Evolutionary conservation across 306 rosid genomes (phyloP), one percentile per base, ranked within the genome.

Genomic region (Calophaca sinica): DNA sequence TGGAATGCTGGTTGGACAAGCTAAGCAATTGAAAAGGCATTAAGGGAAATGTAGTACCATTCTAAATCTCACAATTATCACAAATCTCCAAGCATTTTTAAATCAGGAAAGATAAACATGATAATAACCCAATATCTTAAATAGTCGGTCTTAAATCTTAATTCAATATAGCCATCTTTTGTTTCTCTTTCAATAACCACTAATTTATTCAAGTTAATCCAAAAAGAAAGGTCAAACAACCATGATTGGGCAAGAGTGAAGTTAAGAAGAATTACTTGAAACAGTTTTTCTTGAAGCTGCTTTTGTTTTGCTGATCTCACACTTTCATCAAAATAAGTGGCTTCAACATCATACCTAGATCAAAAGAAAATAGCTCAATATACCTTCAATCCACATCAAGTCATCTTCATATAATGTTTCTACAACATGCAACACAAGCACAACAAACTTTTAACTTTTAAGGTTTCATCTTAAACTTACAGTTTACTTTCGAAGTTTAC

Each of bases 311-410:
- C 80, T 79, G 97, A 54, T 90, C 99, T 85, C 65, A 96, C 99
- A 74, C 96, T 90, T 73, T 96, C 99, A 65, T 96, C 99, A 68
- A 96, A 96, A 83, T 87, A 96, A 46, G 86, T 92, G 57, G 98
- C 99, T 81, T 96, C 98, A 52, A 80, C 87, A 77, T 92, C 97
- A 86, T 92, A 92, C 87, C 99, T 96, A 84, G 72, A 80, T 75
- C 55, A 31, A 74, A 62, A 64, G 61, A 65, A 78, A 54, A 78
- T 41, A 61, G 31, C 31, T 68, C 58, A 84, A 67, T 81, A 46
- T 2, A 76, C 48, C 48, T 54, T 50, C 65, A 46, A 49, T 29
- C 52, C 54, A 50, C 50, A 9, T 58, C 29, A 52, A 36, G 61
- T 73, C 67, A 7, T 52, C 62, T 61, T 46, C 73, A 13, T 61